A percentile compares a stretch with the other conserved stretches of the same genome.
Evolutionary conservation across 129 eudicot genomes (phyloP).

Genomic region (Calendula officinalis): DNA sequence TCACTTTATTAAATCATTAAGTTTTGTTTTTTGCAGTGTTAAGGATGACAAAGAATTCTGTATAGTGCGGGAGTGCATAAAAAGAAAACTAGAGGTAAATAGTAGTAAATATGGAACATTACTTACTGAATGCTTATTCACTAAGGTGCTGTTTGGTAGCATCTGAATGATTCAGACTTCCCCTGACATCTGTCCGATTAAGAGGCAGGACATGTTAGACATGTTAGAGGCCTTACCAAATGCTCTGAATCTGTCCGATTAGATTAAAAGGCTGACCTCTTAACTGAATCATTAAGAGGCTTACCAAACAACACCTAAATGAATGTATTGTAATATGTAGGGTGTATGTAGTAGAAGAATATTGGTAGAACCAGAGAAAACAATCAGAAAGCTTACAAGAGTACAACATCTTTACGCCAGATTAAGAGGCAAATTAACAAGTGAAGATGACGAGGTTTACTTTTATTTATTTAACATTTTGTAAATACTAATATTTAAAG

Average conservation of each 20-base stretch:
- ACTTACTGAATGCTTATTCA: neutral
- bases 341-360: slow-evolving; percentile 62
- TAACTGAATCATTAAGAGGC: too few relatives aligned
- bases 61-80: slow-evolving; percentile 80
- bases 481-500: slow-evolving; percentile 5
- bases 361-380: slow-evolving; percentile 66
- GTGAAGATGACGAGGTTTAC: slow-evolving; percentile 92
- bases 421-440: slow-evolving; percentile 66
- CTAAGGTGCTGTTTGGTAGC: too few relatives aligned
- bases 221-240: too few relatives aligned
- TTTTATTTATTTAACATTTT: neutral
- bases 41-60: slow-evolving; percentile 86
- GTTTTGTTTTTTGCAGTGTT: slow-evolving; percentile 44
- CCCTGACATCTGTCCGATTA: too few relatives aligned
- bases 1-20: neutral
- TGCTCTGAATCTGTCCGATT: too few relatives aligned
- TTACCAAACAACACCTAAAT: too few relatives aligned
- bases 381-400: slow-evolving; percentile 80
- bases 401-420: slow-evolving; percentile 91
- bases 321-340: slow-evolving; percentile 32
- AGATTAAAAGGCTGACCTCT: too few relatives aligned
- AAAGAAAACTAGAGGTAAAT: slow-evolving; percentile 72
- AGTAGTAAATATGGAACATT: slow-evolving; percentile 3
- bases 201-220: too few relatives aligned
- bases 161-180: too few relatives aligned